These are phyloP conservation scores for Microcos paniculata DNA, from an alignment of 345 rosid species.

Conservation along the genomic window DNA sequence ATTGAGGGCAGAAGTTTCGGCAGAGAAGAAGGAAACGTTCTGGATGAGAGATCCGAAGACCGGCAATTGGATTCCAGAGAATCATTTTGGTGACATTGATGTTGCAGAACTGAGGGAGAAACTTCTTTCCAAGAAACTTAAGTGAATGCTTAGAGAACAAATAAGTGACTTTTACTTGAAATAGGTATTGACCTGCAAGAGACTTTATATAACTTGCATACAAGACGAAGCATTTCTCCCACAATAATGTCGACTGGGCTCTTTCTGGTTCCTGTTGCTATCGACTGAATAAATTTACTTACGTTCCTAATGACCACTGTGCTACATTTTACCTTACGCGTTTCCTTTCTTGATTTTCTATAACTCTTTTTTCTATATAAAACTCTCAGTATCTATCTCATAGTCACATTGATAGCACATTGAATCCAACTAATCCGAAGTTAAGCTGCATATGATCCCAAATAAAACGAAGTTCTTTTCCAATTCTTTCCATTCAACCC, in stretches of 20 bases:
- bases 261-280: background rate
- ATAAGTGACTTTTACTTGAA: background rate
- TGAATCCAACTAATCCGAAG: no score
- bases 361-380: no score
- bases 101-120: slow-evolving; percentile 38
- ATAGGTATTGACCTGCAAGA: background rate
- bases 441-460: no score
- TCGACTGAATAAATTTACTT: background rate
- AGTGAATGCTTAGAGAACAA: no score
- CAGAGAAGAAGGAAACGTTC: slow-evolving; percentile 20
- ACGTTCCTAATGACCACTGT: background rate
- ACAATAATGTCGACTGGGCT: background rate
- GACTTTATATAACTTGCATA: background rate
- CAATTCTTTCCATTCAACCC: no score
- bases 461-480: no score
- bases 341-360: background rate
- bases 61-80: slow-evolving; percentile 53
- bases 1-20: background rate
- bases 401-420: no score
- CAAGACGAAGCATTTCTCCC: background rate
- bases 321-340: background rate
- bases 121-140: slow-evolving; percentile 26
- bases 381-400: no score
- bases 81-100: slow-evolving; percentile 38
- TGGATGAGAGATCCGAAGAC: slow-evolving; percentile 59